Percentiles rank a stretch among this genome's conserved stretches.
Conservation (phyloP, 2,329 filamentous ascomycete genomes). For the Colletotrichum theobromicola region DNA sequence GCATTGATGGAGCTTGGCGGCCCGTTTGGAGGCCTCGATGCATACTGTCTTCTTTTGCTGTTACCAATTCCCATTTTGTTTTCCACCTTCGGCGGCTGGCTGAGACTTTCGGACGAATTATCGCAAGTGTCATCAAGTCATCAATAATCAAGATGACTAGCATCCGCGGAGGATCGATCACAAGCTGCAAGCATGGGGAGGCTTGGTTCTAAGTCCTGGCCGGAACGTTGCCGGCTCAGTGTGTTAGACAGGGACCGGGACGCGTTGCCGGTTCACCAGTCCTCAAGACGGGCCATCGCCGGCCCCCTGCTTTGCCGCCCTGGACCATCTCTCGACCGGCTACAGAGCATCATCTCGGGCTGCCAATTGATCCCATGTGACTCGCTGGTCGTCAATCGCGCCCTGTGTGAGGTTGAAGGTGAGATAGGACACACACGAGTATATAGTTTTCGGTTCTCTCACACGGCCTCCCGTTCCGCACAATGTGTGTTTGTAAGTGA, state of each 20-base stretch:
- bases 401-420: neutral
- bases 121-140: neutral
- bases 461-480: neutral
- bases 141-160: neutral
- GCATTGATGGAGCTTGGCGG: neutral
- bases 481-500: neutral
- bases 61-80: constrained; percentile 2
- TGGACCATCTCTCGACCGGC: neutral
- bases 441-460: neutral
- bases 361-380: neutral
- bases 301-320: neutral
- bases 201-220: neutral
- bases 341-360: neutral
- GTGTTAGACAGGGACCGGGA: neutral
- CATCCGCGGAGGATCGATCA: neutral
- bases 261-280: constrained; percentile 4
- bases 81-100: neutral
- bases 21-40: neutral
- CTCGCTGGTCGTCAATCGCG: neutral
- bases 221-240: constrained; percentile 12
- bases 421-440: neutral
- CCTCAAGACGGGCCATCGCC: neutral
- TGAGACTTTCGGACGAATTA: neutral
- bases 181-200: neutral
- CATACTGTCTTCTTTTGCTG: neutral